Percentiles rank a stretch among this genome's conserved stretches.
phyloP scores from a whole-genome alignment of 2,329 filamentous ascomycete species.

The Eurotiales sp. region DNA sequence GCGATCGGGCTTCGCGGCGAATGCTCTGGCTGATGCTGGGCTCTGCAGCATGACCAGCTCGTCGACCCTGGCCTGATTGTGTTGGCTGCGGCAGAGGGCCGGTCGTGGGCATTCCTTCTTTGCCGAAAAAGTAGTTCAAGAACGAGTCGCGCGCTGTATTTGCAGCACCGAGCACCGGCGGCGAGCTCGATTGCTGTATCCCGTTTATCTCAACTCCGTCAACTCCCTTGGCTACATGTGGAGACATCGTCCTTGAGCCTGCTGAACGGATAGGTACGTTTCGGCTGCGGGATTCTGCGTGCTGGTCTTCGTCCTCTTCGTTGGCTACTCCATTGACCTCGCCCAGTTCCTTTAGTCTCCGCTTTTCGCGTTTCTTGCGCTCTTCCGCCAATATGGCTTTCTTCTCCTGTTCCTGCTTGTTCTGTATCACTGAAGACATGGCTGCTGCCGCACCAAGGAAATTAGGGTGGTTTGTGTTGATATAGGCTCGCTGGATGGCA shows the following conservation, averaged over 20 bases:
- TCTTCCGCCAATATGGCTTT: conserved; percentile 77
- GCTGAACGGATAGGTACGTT: conserved; percentile 58
- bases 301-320: conserved; percentile 65
- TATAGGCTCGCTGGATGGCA: conserved; percentile 94
- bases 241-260: conserved; percentile 74
- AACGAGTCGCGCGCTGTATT: conserved; percentile 81
- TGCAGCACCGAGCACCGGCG: conserved; percentile 57
- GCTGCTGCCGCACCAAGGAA: conserved; percentile 94
- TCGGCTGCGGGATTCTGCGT: conserved; percentile 50
- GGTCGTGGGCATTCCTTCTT: conserved; percentile 61
- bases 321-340: conserved; percentile 68
- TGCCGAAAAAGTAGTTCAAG: conserved; percentile 97
- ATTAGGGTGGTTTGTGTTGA: conserved; percentile 99
- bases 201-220: conserved; percentile 70
- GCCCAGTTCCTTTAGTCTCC: conserved; percentile 77
- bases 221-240: conserved; percentile 59
- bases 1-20: conserved; percentile 56
- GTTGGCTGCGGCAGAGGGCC: conserved; percentile 40
- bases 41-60: conserved; percentile 75
- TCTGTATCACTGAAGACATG: conserved; percentile 94
- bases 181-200: conserved; percentile 58
- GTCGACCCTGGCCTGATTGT: conserved; percentile 49
- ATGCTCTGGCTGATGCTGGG: conserved; percentile 81
- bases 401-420: conserved; percentile 90
- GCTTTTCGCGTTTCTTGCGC: conserved; percentile 76